These are phyloP conservation scores for Paraphoma sp. DNA, from an alignment of 2,329 filamentous ascomycete species.

Conservation along the genomic window DNA sequence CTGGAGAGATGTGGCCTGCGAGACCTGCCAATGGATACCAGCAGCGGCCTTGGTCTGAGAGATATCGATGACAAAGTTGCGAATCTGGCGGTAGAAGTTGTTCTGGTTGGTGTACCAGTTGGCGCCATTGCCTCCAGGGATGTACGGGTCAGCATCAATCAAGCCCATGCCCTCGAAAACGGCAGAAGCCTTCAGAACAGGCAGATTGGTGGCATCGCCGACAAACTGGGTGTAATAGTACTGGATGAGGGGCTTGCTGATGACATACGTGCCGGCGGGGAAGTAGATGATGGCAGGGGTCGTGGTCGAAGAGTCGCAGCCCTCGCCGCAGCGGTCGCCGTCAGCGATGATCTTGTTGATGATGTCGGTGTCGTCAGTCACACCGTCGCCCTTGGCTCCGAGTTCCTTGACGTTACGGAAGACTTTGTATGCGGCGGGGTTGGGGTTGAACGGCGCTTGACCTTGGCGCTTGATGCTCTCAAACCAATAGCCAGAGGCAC, in stretches of 20 bases:
- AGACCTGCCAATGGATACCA: constrained; percentile 73
- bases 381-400: constrained; percentile 62
- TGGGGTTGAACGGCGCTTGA: constrained; percentile 66
- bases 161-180: constrained; percentile 83
- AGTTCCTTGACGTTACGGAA: constrained; percentile 59
- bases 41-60: constrained; percentile 46
- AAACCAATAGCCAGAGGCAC: constrained; percentile 69
- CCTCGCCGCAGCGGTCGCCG: constrained; percentile 79
- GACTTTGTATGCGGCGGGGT: constrained; percentile 65
- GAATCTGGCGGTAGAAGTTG: constrained; percentile 63
- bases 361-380: constrained; percentile 82
- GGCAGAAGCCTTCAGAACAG: constrained; percentile 71
- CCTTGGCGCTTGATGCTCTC: constrained; percentile 73
- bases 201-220: constrained; percentile 75
- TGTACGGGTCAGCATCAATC: constrained; percentile 88
- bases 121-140: constrained; percentile 60
- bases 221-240: constrained; percentile 95
- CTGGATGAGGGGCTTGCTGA: constrained; percentile 79
- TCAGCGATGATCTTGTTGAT: constrained; percentile 84
- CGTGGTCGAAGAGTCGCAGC: constrained; percentile 84
- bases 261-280: constrained; percentile 83
- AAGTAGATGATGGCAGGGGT: constrained; percentile 90
- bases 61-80: constrained; percentile 61
- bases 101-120: constrained; percentile 62
- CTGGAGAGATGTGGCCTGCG: constrained; percentile 69